phyloP scores from a whole-genome alignment of 306 rosid species.

The peach (Prunus persica) region DNA sequence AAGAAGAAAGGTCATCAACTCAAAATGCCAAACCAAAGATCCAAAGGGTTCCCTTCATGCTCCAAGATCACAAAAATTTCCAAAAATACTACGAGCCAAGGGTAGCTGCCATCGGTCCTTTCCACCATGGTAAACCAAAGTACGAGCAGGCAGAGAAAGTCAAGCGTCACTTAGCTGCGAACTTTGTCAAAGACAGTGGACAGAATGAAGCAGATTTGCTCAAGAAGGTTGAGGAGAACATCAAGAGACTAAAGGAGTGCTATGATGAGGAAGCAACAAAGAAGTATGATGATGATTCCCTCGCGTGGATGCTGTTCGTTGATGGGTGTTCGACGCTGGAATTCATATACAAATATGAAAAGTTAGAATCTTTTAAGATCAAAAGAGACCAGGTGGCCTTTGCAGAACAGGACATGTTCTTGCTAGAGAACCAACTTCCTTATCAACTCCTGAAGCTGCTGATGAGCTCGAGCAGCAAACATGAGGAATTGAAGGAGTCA shows the following conservation, averaged over 20 bases:
- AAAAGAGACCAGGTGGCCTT: not conserved
- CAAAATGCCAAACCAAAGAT: not conserved
- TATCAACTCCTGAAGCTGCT: not conserved
- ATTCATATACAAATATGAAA: not conserved
- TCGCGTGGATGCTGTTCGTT: not conserved
- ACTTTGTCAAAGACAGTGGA: not conserved
- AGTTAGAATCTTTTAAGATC: not conserved
- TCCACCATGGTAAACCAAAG: slow-evolving; percentile 7
- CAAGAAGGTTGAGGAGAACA: not conserved
- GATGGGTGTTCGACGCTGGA: slow-evolving; percentile 6
- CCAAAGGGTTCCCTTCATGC: not conserved
- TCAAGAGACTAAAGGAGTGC: not conserved
- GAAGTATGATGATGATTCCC: not conserved
- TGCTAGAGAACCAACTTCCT: slow-evolving; percentile 21
- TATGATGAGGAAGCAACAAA: not conserved
- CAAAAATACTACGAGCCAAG: slow-evolving; percentile 8
- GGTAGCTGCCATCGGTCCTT: slow-evolving; percentile 17
- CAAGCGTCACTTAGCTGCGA: not conserved
- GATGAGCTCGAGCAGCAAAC: fast-evolving
- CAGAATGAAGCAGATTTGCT: not conserved
- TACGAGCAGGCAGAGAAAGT: not conserved
- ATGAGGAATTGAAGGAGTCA: no score
- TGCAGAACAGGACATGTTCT: slow-evolving; percentile 1
- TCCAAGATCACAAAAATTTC: not conserved
- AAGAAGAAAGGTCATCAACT: not conserved